Conservation (phyloP, 2,329 filamentous ascomycete species). For the Epichloe sibirici region DNA sequence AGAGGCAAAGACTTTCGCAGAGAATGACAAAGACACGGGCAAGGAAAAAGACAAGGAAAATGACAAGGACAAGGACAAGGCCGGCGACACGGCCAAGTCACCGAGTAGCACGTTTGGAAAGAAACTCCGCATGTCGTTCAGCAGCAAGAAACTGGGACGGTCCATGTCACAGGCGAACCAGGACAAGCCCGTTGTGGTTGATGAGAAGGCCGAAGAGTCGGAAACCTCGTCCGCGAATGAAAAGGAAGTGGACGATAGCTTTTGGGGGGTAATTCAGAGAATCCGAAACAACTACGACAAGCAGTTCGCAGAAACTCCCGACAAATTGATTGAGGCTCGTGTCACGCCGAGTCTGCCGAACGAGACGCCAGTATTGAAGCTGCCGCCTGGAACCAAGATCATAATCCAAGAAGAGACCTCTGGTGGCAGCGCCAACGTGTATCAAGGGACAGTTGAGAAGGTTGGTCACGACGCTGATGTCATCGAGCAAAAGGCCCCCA, state of each 20-base stretch:
- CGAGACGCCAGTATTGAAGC: conserved; percentile 66
- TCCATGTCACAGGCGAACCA: conserved; percentile 46
- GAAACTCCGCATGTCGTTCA: conserved; percentile 75
- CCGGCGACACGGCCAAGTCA: conserved; percentile 41
- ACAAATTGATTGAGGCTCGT: conserved; percentile 44
- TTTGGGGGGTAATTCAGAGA: conserved; percentile 59
- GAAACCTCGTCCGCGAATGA: conserved; percentile 53
- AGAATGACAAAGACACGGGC: conserved; percentile 32
- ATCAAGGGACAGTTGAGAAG: conserved; percentile 73
- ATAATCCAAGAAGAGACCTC: conserved; percentile 57
- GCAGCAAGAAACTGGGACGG: conserved; percentile 71
- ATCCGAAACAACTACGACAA: conserved; percentile 64
- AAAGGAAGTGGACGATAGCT: conserved; percentile 63
- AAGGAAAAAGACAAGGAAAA: conserved; percentile 28
- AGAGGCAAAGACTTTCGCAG: conserved; percentile 37
- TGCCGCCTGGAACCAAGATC: conserved; percentile 53
- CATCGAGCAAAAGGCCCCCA: conserved; percentile 75
- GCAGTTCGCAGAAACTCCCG: conserved; percentile 42
- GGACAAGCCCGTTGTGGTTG: conserved; percentile 59
- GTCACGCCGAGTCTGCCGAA: conserved; percentile 58
- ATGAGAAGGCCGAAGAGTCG: conserved; percentile 64
- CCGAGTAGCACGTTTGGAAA: conserved; percentile 61
- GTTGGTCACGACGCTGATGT: conserved; percentile 67
- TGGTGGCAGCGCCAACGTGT: conserved; percentile 69
- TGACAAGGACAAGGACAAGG: conserved; percentile 32